Base-by-base conservation (phyloP, 2,329 filamentous ascomycete species). In the Didymella pinodella region DNA sequence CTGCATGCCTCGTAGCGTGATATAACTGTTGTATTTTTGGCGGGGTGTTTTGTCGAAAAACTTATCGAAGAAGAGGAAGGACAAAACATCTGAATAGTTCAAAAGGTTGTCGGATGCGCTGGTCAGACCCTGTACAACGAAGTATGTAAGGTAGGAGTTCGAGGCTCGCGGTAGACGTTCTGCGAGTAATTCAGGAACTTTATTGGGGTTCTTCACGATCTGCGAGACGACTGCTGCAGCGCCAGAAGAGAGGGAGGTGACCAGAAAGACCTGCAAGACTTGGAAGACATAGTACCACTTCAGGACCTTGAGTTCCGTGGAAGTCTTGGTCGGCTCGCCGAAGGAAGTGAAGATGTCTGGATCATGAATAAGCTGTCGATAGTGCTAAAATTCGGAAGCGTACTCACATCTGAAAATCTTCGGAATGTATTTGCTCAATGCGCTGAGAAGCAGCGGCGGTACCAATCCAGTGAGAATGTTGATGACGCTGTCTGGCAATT, bases 91-190 rank as follows among this genome's bases (percentile, higher is more conserved):
- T 20, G 79, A 81, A 46, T 90, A 84, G 67, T 96, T 92, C 2
- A 96, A 82, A 5, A 98, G 78, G 1, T 90, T 85, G 46, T 88
- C 86, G 0, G 91, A 85, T 3, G 92, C 90, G 61, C 94, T 88
- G 1, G 89, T 89, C 57, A 98, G 78, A 32, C 94, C 96, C 77
- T 98, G 95, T 2, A 99, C 86, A 31, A 98, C 87, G 65, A 99
- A 96, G 79, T 98, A 99, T 0, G 90, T 92, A 20, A 98, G 89
- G 77, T 97, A 99, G 74, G 98, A 96, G 79, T 96, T 98, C 61
- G 93, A 93, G 0, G 92, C 88, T 55, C 86, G 88, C 18, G 95
- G 95, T 6, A 99, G 82, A 58, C 91, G 90, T 16, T 82, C 71
- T 0, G 93, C 89, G 4, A 97, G 83, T 38, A 96, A 78, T 0